Conservation (phyloP, 768 basidiomycete genomes). For the Mrakia gelida region DNA sequence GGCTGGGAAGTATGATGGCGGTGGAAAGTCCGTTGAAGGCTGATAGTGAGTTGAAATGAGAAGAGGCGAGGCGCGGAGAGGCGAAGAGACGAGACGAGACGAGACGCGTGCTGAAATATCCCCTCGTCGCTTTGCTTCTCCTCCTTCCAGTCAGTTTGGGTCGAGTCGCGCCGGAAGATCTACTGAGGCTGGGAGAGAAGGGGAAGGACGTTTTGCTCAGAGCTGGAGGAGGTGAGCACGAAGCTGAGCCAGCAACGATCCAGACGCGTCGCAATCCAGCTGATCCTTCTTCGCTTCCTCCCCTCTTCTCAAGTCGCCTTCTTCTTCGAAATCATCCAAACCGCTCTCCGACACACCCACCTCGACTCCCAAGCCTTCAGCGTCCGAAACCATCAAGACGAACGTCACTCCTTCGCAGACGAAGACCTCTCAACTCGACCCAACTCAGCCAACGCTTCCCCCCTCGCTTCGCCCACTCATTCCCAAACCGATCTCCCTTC, state of each 20-base stretch:
- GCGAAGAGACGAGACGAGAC: too few relatives aligned
- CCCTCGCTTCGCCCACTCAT: not conserved
- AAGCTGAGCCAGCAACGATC: too few relatives aligned
- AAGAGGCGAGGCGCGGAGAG: too few relatives aligned
- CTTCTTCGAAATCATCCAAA: constrained; percentile 30
- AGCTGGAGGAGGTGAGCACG: constrained; percentile 13
- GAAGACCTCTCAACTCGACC: constrained; percentile 18
- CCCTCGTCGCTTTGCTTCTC: too few relatives aligned
- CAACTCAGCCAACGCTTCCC: constrained; percentile 21
- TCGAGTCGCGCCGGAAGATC: constrained; percentile 12
- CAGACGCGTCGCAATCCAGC: not conserved
- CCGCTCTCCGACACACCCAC: constrained; percentile 19
- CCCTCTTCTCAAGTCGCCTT: constrained; percentile 4
- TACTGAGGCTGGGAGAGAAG: constrained; percentile 16
- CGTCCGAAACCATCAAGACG: not conserved
- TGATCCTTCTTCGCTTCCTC: not conserved
- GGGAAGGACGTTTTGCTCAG: constrained; percentile 21
- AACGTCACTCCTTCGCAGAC: constrained; percentile 1
- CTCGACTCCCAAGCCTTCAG: constrained; percentile 28
- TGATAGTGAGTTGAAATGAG: not conserved
- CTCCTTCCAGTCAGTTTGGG: constrained; percentile 11
- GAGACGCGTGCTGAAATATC: too few relatives aligned
- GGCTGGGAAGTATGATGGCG: constrained; percentile 7
- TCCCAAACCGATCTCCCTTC: constrained; percentile 7
- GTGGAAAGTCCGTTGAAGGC: constrained; percentile 13